These are phyloP conservation scores for Sclerotinia spermophila DNA, from an alignment of 2,329 filamentous ascomycete species.

Conservation along the genomic window DNA sequence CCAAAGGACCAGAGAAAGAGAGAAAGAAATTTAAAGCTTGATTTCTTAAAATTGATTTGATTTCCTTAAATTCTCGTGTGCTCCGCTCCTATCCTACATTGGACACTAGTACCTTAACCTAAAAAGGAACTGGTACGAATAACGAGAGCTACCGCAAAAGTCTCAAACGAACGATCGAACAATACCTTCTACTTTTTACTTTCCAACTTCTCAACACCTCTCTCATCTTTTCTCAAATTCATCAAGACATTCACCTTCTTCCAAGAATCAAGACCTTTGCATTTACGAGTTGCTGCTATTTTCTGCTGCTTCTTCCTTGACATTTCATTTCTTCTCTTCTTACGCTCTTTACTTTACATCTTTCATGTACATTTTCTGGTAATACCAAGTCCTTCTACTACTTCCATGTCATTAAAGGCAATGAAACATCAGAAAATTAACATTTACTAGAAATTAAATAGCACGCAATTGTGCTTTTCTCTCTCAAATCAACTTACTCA, in stretches of 20 bases:
- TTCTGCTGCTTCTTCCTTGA: conserved; percentile 9
- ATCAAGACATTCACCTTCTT: background rate
- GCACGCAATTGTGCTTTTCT: conserved; percentile 30
- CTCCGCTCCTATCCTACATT: background rate
- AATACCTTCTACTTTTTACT: background rate
- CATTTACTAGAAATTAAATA: conserved; percentile 28
- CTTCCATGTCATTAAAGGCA: background rate
- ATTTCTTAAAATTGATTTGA: background rate
- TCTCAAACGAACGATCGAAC: conserved; percentile 8
- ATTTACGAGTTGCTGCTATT: conserved; percentile 8
- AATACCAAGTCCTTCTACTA: conserved; percentile 11
- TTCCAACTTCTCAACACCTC: background rate
- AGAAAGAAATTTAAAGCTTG: background rate
- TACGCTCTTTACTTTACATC: conserved; percentile 32
- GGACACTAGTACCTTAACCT: background rate
- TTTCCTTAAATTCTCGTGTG: background rate
- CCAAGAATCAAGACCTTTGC: background rate
- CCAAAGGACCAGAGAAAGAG: background rate
- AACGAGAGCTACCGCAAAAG: background rate
- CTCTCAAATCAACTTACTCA: conserved; percentile 14
- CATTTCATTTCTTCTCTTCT: conserved; percentile 24
- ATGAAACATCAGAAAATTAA: conserved; percentile 18
- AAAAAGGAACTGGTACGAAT: background rate
- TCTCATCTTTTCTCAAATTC: background rate
- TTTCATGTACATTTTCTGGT: conserved; percentile 35